Conservation (phyloP, 2,329 filamentous ascomycete species). For the Pseudogymnoascus sp. region DNA sequence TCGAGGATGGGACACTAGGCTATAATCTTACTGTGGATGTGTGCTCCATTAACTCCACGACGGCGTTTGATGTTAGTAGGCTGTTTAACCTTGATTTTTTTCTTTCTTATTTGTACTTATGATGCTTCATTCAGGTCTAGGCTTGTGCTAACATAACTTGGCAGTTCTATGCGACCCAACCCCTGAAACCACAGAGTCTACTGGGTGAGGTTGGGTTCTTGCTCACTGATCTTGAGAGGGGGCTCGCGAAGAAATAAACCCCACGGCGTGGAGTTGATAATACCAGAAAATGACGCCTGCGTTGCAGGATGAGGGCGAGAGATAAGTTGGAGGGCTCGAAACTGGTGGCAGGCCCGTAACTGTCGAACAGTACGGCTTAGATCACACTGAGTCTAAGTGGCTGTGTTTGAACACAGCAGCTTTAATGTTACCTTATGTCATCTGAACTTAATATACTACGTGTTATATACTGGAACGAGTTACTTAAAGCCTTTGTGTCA, state of each 20-base stretch:
- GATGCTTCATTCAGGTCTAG: not conserved
- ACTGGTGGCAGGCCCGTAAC: too few species aligned
- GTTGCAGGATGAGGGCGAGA: too few species aligned
- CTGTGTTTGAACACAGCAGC: too few species aligned
- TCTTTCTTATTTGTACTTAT: not conserved
- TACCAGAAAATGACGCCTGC: not conserved
- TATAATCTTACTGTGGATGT: slow-evolving; percentile 10
- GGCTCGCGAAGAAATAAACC: not conserved
- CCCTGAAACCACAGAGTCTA: slow-evolving; percentile 10
- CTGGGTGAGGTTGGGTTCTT: slow-evolving; percentile 11
- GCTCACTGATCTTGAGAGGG: slow-evolving; percentile 7
- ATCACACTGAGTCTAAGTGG: too few species aligned
- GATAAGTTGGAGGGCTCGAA: too few species aligned
- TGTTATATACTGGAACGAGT: too few species aligned
- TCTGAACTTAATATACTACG: too few species aligned
- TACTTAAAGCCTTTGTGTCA: too few species aligned
- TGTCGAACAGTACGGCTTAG: too few species aligned
- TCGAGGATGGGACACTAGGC: not conserved
- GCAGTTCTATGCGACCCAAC: slow-evolving; percentile 5
- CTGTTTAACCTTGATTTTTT: not conserved
- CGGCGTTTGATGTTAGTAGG: slow-evolving; percentile 1
- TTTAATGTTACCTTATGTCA: too few species aligned
- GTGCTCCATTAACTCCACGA: slow-evolving; percentile 9
- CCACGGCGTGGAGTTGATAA: not conserved
- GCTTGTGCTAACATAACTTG: not conserved